Evolutionary conservation across 2,329 filamentous ascomycete species (phyloP), one percentile per base, ranked within the genome.

Genomic region (Emydomyces testavorans): DNA sequence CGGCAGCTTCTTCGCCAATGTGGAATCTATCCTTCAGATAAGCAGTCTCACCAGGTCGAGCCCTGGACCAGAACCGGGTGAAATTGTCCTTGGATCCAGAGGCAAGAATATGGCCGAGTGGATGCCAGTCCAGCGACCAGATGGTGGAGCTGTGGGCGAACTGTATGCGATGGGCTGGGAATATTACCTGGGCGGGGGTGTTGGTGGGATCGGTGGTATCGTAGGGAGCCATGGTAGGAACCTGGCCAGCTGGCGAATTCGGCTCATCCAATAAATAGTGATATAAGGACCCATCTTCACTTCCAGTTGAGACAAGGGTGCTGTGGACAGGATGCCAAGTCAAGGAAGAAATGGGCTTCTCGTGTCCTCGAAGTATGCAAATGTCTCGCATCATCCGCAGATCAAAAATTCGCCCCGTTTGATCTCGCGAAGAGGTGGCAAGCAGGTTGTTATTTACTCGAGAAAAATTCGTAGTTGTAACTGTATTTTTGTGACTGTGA

Each of bases 301-400:
- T 88, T 50, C 89, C 92, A 0, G 90, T 95, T 46, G 85, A 92
- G 28, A 98, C 78, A 35, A 98, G 73, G 49, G 86, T 88, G 47
- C 85, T 78, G 63, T 96, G 92, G 45, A 94, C 78, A 0, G 92
- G 92, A 65, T 98, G 92, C 87, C 90, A 98, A 2, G 85, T 76
- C 43, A 98, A 69, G 1, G 88, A 93, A 10, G 87, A 90, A 51
- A 98, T 86, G 56, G 95, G 92, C 67, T 95, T 96, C 57, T 96
- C 89, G 62, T 96, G 89, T 6, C 92, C 92, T 57, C 90, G 85
- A 18, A 98, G 77, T 39, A 96, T 78, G 57, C 88, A 86, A 48
- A 96, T 89, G 64, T 98, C 92, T 53, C 92, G 84, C 92, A 98
- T 96, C 84, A 94, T 94, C 41, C 92, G 80, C 48, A 98, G 74